Percentiles rank a stretch among this genome's conserved stretches.
Conservation (phyloP, 192 early-diverging fungal genomes). For the Radiomyces spectabilis region DNA sequence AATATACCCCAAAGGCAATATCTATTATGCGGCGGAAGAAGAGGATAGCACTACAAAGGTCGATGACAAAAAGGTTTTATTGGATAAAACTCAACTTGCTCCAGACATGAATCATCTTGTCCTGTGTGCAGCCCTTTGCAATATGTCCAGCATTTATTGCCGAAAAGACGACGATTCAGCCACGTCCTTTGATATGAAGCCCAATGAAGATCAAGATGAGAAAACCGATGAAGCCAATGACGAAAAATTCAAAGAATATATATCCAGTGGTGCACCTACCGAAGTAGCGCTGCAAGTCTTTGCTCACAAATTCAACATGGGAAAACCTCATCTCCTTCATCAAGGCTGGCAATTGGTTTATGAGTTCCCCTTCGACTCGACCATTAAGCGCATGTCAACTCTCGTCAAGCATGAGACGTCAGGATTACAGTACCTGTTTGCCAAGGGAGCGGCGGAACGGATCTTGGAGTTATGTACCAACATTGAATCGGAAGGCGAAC, state of each 20-base stretch:
- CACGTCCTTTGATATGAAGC: conserved; percentile 22
- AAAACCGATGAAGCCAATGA: not conserved
- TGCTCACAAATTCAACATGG: conserved; percentile 69
- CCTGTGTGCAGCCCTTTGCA: conserved; percentile 72
- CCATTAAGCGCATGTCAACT: conserved; percentile 88
- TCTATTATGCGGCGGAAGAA: not conserved
- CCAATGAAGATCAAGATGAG: not conserved
- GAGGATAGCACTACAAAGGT: not conserved
- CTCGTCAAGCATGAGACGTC: conserved; percentile 18
- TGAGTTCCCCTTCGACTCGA: conserved; percentile 69
- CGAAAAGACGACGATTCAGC: conserved; percentile 14
- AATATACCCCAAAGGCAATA: conserved; percentile 50
- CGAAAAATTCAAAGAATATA: conserved; percentile 51
- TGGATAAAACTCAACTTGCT: conserved; percentile 3
- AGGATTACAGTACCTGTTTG: conserved; percentile 53
- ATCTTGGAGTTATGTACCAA: conserved; percentile 62
- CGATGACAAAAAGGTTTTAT: not conserved
- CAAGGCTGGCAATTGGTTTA: conserved; percentile 39
- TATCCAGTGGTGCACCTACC: conserved; percentile 83
- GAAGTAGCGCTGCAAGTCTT: conserved; percentile 89
- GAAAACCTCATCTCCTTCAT: conserved; percentile 56
- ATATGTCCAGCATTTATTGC: conserved; percentile 64
- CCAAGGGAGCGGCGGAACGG: conserved; percentile 90
- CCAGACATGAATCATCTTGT: conserved; percentile 24
- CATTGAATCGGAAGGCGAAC: conserved; percentile 26